phyloP scores from a whole-genome alignment of 2,329 filamentous ascomycete genomes.

The Emergomyces africanus region DNA sequence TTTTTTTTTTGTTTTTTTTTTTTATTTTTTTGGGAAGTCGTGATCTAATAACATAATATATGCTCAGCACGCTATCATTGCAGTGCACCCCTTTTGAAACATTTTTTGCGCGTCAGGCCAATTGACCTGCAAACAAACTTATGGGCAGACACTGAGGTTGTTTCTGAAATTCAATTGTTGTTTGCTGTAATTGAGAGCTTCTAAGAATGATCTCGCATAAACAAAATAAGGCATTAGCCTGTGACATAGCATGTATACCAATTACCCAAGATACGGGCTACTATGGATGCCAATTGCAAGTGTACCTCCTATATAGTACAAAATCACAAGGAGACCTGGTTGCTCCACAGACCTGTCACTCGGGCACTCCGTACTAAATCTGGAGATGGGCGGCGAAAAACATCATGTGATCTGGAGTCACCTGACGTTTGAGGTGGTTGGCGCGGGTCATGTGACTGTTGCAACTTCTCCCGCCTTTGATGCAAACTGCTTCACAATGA shows the following conservation, averaged over 20 bases:
- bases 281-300: background rate
- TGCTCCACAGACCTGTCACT: no score
- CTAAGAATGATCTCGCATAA: background rate
- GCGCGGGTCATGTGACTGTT: background rate
- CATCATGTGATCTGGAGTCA: background rate
- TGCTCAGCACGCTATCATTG: no score
- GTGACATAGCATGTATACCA: background rate
- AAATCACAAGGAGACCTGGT: background rate
- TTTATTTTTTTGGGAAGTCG: no score
- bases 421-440: constrained; percentile 7
- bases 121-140: background rate
- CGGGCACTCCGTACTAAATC: no score
- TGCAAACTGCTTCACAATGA: constrained; percentile 24
- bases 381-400: no score
- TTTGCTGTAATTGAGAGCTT: background rate
- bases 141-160: no score
- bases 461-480: constrained; percentile 21
- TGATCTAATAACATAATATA: no score
- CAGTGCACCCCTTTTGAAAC: no score
- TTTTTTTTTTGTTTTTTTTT: no score
- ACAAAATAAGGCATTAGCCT: background rate
- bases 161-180: background rate
- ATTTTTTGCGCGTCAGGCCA: background rate
- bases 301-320: background rate
- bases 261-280: background rate